These are phyloP conservation scores for Austroboletus novae-zelandiae DNA, from an alignment of 1,284 basidiomycete species.

Conservation along the genomic window DNA sequence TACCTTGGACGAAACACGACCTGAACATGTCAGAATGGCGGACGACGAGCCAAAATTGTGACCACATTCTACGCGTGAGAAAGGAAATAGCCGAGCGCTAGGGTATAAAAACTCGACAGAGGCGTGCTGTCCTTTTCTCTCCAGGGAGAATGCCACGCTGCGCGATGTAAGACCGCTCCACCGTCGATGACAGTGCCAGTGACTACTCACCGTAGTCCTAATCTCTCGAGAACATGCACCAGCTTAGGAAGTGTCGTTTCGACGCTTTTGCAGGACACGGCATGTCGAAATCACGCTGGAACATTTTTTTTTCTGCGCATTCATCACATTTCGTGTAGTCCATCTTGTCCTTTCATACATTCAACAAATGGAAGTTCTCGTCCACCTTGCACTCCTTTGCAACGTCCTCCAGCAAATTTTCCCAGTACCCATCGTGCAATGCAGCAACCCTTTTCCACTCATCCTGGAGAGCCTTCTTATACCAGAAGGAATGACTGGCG, in stretches of 20 bases:
- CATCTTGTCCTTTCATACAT: too few species aligned
- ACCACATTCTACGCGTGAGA: conserved; percentile 20
- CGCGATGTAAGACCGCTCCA: conserved; percentile 38
- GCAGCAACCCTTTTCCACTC: conserved; percentile 25
- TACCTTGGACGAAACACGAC: conserved; percentile 33
- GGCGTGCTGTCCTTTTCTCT: background rate
- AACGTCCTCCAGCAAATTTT: conserved; percentile 18
- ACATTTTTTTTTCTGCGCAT: conserved; percentile 28
- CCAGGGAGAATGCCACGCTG: conserved; percentile 50
- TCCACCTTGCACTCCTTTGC: conserved; percentile 21
- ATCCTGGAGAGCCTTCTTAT: conserved; percentile 10
- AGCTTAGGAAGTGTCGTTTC: conserved; percentile 54
- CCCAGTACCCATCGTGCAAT: conserved; percentile 25
- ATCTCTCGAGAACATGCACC: conserved; percentile 42
- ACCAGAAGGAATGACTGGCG: conserved; percentile 18
- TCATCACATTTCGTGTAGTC: too few species aligned
- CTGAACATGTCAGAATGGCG: conserved; percentile 33
- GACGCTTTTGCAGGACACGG: conserved; percentile 42
- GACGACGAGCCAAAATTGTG: background rate
- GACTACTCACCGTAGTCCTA: conserved; percentile 40
- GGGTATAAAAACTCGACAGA: conserved; percentile 28
- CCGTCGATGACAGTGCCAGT: conserved; percentile 51
- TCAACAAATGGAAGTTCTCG: background rate
- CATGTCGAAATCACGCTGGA: conserved; percentile 50
- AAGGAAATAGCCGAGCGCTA: conserved; percentile 5